phyloP scores from a whole-genome alignment of 305 asterid genomes.

The Solanum aculeatissimum region DNA sequence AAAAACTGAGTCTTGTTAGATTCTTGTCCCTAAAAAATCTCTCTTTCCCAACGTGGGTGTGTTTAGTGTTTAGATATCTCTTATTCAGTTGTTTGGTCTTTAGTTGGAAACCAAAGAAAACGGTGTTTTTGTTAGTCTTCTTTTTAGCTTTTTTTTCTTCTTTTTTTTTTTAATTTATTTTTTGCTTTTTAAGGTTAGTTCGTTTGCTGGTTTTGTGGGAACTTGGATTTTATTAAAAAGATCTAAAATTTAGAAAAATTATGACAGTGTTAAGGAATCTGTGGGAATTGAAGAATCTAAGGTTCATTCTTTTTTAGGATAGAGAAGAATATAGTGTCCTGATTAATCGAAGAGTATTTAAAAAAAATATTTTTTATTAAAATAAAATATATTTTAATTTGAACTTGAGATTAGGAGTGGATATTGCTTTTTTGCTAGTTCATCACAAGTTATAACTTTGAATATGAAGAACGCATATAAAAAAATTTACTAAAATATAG shows the following conservation, averaged over 20 bases:
- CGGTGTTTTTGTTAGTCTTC: not conserved
- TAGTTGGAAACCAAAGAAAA: not conserved
- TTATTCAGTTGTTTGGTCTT: not conserved
- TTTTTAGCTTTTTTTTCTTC: not conserved
- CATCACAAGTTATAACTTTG: too few species aligned
- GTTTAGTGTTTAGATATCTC: not conserved
- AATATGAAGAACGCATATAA: too few species aligned
- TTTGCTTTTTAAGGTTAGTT: not conserved
- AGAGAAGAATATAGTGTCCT: not conserved
- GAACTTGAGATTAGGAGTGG: not conserved
- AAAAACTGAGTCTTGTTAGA: not conserved
- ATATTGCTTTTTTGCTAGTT: not conserved
- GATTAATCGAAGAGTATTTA: accelerated
- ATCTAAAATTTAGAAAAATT: not conserved
- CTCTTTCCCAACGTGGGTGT: not conserved
- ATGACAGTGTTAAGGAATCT: not conserved
- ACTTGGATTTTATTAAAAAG: not conserved
- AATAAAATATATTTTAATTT: not conserved
- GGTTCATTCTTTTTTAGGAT: not conserved
- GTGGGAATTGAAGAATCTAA: not conserved
- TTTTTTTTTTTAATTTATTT: not conserved
- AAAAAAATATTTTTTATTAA: not conserved
- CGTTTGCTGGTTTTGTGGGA: not conserved
- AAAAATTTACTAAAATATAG: not conserved
- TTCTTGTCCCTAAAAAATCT: not conserved